Base-by-base conservation (phyloP, 495 filamentous ascomycete genomes). In the Xylaria venustula region DNA sequence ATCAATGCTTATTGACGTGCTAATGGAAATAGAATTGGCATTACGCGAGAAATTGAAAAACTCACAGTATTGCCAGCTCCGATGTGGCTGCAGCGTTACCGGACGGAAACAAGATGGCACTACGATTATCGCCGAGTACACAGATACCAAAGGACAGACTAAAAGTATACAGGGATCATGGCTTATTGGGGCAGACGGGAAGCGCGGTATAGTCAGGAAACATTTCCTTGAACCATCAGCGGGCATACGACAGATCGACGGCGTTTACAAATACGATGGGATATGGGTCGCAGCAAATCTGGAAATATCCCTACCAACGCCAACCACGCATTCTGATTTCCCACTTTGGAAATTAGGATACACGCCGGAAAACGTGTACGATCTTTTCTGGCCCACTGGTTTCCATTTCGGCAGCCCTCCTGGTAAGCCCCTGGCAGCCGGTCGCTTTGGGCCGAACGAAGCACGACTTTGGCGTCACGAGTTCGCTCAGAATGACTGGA, bases 261-360 rank as follows among this genome's bases (percentile, higher is more conserved):
- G 57, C 51, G 68, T 73, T 22, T 75, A 73, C 25, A 67, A 64
- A 3, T 85, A 85, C 56, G 73, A 79, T 40, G 82, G 75, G 53
- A 79, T 72, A 0, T 85, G 81, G 81, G 77, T 83, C 14, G 80
- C 82, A 17, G 60, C 79, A 2, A 85, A 85, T 41, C 75, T 78
- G 72, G 69, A 81, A 34, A 71, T 83, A 11, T 66, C 64, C 1
- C 59, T 76, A 1, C 81, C 82, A 3, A 82, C 72, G 2, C 67
- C 66, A 46, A 61, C 78, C 46, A 77, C 78, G 0, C 82, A 85
- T 60, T 81, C 80, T 1, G 56, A 73, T 0, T 81, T 83, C 25
- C 76, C 77, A 1, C 64, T 83, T 3, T 83, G 81, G 82, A 50
- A 72, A n/a, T 51, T 76, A 0, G 81, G 78, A 11, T 79, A 79